These are phyloP conservation scores for Talinum fruticosum DNA, from an alignment of 148 eudicot genomes.

Conservation along the genomic window DNA sequence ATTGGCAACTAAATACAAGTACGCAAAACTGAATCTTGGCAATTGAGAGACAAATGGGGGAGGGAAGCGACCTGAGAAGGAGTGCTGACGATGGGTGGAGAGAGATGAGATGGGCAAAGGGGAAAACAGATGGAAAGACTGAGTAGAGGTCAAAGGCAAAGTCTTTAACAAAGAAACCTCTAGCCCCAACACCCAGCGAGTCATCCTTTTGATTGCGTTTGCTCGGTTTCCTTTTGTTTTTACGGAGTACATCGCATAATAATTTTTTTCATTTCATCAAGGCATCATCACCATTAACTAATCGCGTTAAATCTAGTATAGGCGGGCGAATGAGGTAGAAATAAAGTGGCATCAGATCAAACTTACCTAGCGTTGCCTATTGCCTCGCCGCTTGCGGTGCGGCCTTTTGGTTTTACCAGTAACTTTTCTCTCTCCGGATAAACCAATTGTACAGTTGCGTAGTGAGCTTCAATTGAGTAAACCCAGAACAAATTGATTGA, in stretches of 20 bases:
- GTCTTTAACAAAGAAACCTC: slow-evolving; percentile 10
- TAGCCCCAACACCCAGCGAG: slow-evolving; percentile 7
- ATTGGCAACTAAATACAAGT: background rate
- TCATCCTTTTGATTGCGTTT: slow-evolving; percentile 4
- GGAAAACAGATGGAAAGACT: slow-evolving; percentile 3
- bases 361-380: background rate
- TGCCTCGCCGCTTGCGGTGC: background rate
- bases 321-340: background rate
- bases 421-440: too few species aligned
- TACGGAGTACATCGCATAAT: background rate
- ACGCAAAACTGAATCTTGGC: background rate
- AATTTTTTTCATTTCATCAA: too few species aligned
- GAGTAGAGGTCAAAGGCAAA: slow-evolving; percentile 11
- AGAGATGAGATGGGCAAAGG: slow-evolving; percentile 11
- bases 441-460: too few species aligned
- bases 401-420: background rate
- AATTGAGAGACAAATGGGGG: background rate
- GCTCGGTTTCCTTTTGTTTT: background rate
- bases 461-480: too few species aligned
- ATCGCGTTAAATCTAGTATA: background rate
- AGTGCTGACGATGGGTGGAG: slow-evolving; percentile 1
- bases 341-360: background rate
- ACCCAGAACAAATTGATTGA: too few species aligned
- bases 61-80: slow-evolving; percentile 22
- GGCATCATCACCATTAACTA: background rate